Conservation (phyloP, 768 basidiomycete genomes). For the Udeniomyces megalosporus region DNA sequence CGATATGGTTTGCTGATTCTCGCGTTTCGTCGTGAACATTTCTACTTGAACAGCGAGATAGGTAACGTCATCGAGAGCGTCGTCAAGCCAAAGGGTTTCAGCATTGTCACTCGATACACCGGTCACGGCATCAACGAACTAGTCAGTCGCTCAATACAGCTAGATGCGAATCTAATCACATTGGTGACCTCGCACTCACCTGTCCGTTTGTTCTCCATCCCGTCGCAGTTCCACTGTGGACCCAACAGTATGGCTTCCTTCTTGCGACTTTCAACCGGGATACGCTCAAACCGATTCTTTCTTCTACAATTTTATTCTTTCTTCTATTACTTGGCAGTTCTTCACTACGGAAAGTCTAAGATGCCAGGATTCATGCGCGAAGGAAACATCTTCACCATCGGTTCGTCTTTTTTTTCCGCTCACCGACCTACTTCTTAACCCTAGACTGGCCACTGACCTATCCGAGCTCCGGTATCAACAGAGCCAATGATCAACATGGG, state of each 20-base stretch:
- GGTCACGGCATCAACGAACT: conserved; percentile 73
- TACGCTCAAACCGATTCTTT: not conserved
- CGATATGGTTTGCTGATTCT: too few relatives aligned
- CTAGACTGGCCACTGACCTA: not conserved
- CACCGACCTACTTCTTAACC: not conserved
- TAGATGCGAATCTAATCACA: not conserved
- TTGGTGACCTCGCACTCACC: not conserved
- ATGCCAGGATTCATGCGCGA: conserved; percentile 83
- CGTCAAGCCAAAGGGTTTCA: conserved; percentile 64
- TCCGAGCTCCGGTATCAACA: not conserved
- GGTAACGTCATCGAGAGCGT: conserved; percentile 49
- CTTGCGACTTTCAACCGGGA: not conserved
- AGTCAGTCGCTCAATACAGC: conserved; percentile 14
- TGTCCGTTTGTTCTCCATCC: not conserved
- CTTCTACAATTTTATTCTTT: not conserved
- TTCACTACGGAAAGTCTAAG: conserved; percentile 90
- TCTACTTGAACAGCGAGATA: conserved; percentile 21
- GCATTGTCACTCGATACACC: conserved; percentile 80
- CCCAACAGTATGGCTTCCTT: conserved; percentile 41
- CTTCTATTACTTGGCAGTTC: conserved; percentile 31
- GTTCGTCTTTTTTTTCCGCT: conserved; percentile 34
- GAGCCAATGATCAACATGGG: conserved; percentile 84
- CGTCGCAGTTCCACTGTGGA: conserved; percentile 49
- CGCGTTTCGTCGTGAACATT: not conserved
- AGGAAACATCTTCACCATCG: conserved; percentile 47